phyloP scores from a whole-genome alignment of 768 basidiomycete genomes.

The Favolaschia claudopus region DNA sequence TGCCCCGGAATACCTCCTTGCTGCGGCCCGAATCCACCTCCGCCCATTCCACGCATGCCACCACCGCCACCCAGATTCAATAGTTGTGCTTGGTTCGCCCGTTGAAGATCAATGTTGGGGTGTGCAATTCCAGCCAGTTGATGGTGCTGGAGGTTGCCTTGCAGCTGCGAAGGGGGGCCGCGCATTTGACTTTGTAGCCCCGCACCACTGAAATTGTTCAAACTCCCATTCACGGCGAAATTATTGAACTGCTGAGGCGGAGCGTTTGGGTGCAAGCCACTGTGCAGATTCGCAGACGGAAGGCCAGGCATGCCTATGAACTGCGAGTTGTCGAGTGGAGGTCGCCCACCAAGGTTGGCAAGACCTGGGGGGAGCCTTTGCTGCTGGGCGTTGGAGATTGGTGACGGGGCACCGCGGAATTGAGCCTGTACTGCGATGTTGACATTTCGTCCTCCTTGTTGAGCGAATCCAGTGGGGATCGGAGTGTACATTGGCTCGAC shows the following conservation, averaged over 20 bases:
- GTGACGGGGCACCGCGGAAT: constrained; percentile 76
- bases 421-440: constrained; percentile 65
- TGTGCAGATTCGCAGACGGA: constrained; percentile 53
- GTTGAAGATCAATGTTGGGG: constrained; percentile 63
- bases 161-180: constrained; percentile 60
- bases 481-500: constrained; percentile 66
- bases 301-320: constrained; percentile 60
- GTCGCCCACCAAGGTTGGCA: constrained; percentile 82
- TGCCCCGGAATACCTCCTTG: constrained; percentile 54
- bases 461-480: constrained; percentile 55
- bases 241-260: constrained; percentile 61
- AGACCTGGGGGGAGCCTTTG: constrained; percentile 82
- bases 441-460: constrained; percentile 62
- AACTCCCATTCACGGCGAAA: constrained; percentile 51
- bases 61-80: constrained; percentile 56
- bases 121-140: constrained; percentile 62
- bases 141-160: constrained; percentile 53
- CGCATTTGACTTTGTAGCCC: constrained; percentile 55
- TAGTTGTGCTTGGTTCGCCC: constrained; percentile 58
- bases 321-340: constrained; percentile 80
- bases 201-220: constrained; percentile 56
- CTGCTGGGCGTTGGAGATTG: constrained; percentile 53
- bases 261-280: constrained; percentile 53
- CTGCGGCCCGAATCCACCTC: constrained; percentile 55
- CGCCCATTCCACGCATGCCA: constrained; percentile 53